phyloP scores from a whole-genome alignment of 768 basidiomycete species.

The Mycena kentingensis region DNA sequence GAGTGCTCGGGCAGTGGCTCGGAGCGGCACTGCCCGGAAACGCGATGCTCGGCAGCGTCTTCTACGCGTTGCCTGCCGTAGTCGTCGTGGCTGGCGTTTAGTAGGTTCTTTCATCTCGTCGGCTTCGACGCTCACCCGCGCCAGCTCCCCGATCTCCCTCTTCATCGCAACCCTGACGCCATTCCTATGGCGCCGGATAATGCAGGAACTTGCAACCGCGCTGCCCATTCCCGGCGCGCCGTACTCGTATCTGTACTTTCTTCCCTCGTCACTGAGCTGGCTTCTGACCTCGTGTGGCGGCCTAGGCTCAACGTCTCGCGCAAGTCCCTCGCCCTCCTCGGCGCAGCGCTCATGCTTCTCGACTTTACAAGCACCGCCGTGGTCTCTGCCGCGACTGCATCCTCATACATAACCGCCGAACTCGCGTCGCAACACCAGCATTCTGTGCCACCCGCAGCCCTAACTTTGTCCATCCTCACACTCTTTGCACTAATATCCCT shows the following conservation, averaged over 20 bases:
- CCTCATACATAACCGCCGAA: slow-evolving; percentile 67
- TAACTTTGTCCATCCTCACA: slow-evolving; percentile 59
- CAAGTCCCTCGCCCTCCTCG: slow-evolving; percentile 63
- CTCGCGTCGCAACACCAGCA: slow-evolving; percentile 56
- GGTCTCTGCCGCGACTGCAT: slow-evolving; percentile 74
- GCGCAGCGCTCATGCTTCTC: slow-evolving; percentile 66
- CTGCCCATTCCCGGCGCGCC: slow-evolving; percentile 71
- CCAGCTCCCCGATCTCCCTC: slow-evolving; percentile 71
- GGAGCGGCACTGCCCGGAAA: slow-evolving; percentile 70
- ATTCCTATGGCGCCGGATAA: slow-evolving; percentile 73
- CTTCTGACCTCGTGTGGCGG: not conserved
- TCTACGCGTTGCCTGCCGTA: slow-evolving; percentile 70
- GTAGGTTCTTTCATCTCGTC: slow-evolving; percentile 39
- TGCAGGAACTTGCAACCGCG: slow-evolving; percentile 72
- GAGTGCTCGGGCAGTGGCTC: slow-evolving; percentile 60
- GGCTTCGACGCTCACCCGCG: not conserved
- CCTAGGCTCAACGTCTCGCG: slow-evolving; percentile 63
- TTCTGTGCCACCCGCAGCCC: slow-evolving; percentile 47
- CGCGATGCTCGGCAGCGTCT: slow-evolving; percentile 66
- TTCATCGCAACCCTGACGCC: slow-evolving; percentile 61
- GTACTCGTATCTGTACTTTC: slow-evolving; percentile 63
- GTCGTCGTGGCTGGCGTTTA: slow-evolving; percentile 63
- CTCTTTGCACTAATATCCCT: slow-evolving; percentile 57
- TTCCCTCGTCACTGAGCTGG: not conserved
- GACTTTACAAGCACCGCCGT: slow-evolving; percentile 71